Base-by-base conservation (phyloP, 2,329 filamentous ascomycete species). In the Colletotrichum sp. region DNA sequence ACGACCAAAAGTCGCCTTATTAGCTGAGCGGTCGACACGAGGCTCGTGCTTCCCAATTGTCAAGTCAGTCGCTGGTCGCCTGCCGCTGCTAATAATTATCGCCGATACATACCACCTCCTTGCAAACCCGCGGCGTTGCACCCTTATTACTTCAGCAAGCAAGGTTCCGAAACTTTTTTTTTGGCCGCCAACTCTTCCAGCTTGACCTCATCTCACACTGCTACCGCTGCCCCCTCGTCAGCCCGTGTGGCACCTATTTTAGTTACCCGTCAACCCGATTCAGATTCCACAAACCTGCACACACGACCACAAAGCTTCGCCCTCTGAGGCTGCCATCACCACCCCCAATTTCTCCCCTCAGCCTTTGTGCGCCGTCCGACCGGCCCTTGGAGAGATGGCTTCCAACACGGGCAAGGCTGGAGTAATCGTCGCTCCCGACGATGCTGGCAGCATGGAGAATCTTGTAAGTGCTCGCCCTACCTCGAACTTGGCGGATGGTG, bases 391-490 rank as follows among this genome's bases (percentile, higher is more conserved):
- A 62, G 76, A 81, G 78, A 86, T 86, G 85, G 83, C 86, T 82
- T 81, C 84, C 75, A 82, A 85, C 69, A 88, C 88, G 78, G 90
- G 90, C 83, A 90, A 89, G 85, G 90, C 90, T 80, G 90, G 90
- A 81, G 84, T 92, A 79, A 88, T 93, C 80, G 86, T 89, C 81
- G 88, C 90, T 79, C 82, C 87, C 77, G 86, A 89, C 68, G 88
- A 89, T 84, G 88, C 86, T 78, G 86, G 86, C 77, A 86, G 84
- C 79, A 88, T 93, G 87, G 90, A 91, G 79, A 90, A 89, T 82
- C 86, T 93, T 86, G 91, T 93, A 88, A 87, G 89, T 86, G n/a
- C 26, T n/a, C 26, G 52, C 52, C 39, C 24, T 70, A 34, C 28
- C 60, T 26, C 6, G 28, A 62, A 5, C 24, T 32, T 34, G 18